Percentiles rank a stretch among this genome's conserved stretches.
Conservation (phyloP, 495 filamentous ascomycete species). For the Tirmania nivea region DNA sequence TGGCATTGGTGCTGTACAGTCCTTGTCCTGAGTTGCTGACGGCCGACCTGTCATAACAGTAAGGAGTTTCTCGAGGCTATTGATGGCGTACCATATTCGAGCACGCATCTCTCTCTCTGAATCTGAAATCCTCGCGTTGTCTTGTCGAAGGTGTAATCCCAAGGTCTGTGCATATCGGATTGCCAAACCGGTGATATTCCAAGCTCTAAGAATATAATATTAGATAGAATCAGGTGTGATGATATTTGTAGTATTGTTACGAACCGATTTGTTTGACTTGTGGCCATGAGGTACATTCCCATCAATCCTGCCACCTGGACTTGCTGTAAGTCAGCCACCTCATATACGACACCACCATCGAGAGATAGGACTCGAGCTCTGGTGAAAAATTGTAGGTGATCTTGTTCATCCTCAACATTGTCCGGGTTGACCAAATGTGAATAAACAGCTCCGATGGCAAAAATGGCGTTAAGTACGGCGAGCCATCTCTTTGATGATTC, state of each 20-base stretch:
- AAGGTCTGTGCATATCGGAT: constrained; percentile 35
- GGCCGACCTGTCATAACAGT: constrained; percentile 39
- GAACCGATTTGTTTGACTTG: constrained; percentile 39
- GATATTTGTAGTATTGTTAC: not conserved
- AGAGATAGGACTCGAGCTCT: constrained; percentile 32
- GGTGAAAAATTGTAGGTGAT: constrained; percentile 34
- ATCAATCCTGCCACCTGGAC: constrained; percentile 36
- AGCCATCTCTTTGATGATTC: constrained; percentile 29
- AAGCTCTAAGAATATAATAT: constrained; percentile 27
- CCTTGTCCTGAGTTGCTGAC: constrained; percentile 31
- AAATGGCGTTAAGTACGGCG: constrained; percentile 39
- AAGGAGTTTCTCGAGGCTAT: constrained; percentile 35
- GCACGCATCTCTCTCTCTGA: constrained; percentile 34
- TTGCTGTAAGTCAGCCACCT: constrained; percentile 34
- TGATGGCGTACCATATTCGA: constrained; percentile 40
- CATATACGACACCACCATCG: constrained; percentile 30
- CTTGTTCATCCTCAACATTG: constrained; percentile 24
- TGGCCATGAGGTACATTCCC: constrained; percentile 36
- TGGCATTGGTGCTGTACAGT: constrained; percentile 34
- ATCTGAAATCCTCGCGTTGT: constrained; percentile 27
- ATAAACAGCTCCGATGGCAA: constrained; percentile 37
- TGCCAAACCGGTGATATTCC: constrained; percentile 36
- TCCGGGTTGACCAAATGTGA: constrained; percentile 26
- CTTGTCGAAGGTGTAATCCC: constrained; percentile 39
- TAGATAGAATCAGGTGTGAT: constrained; percentile 10